These are phyloP conservation scores for Solanum aculeatissimum DNA, from an alignment of 305 asterid species.

Conservation along the genomic window DNA sequence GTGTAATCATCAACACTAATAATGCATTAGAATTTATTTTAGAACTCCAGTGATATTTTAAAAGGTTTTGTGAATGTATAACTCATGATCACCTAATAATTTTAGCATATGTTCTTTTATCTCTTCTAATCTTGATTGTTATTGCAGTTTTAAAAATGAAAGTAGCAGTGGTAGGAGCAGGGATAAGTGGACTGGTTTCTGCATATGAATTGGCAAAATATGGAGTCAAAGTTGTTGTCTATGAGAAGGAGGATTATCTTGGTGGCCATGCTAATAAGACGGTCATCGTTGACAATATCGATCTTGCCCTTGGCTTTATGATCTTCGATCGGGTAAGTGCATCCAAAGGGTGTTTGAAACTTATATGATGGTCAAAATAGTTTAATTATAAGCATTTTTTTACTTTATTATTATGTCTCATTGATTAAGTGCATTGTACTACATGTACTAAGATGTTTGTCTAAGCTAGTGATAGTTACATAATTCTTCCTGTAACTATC, in stretches of 20 bases:
- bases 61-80: background rate
- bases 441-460: background rate
- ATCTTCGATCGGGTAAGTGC: background rate
- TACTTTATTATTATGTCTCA: background rate
- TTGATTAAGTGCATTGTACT: background rate
- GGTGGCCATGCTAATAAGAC: background rate
- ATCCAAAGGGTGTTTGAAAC: background rate
- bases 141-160: no score
- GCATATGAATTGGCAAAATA: no score
- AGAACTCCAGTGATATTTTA: background rate
- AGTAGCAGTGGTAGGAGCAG: no score
- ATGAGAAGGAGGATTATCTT: no score
- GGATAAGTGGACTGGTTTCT: no score
- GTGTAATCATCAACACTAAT: background rate
- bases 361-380: background rate
- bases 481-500: no score
- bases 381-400: no score
- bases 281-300: background rate
- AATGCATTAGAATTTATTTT: background rate
- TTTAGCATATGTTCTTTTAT: background rate
- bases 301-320: background rate
- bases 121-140: background rate
- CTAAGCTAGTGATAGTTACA: no score
- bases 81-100: background rate
- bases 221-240: no score